These are phyloP conservation scores for Solioccasus polychromus DNA, from an alignment of 768 basidiomycete species.

Conservation along the genomic window DNA sequence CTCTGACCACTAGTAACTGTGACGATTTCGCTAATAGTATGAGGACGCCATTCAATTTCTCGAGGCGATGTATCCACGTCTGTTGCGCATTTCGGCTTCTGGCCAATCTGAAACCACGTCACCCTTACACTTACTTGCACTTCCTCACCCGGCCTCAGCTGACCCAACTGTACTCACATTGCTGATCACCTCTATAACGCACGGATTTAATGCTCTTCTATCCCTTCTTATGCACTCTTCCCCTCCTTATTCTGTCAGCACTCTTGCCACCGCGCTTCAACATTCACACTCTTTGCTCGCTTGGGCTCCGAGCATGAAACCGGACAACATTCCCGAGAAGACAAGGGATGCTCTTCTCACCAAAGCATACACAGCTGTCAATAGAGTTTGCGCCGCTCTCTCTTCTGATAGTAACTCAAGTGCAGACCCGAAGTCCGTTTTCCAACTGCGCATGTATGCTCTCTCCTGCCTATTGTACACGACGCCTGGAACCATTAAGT, in stretches of 20 bases:
- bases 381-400: conserved; percentile 26
- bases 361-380: conserved; percentile 55
- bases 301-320: conserved; percentile 49
- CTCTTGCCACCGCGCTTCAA: conserved; percentile 32
- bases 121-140: conserved; percentile 35
- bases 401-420: conserved; percentile 27
- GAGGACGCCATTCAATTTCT: conserved; percentile 48
- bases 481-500: conserved; percentile 43
- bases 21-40: conserved; percentile 39
- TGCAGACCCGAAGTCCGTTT: conserved; percentile 24
- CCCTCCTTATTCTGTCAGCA: conserved; percentile 13
- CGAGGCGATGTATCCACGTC: conserved; percentile 42
- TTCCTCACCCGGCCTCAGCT: conserved; percentile 40
- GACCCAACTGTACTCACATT: conserved; percentile 45
- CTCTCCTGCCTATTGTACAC: conserved; percentile 50
- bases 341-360: conserved; percentile 59
- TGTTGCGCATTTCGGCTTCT: conserved; percentile 25
- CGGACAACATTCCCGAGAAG: conserved; percentile 41
- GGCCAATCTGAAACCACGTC: neutral
- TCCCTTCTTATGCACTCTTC: conserved; percentile 24
- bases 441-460: conserved; percentile 40
- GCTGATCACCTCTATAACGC: conserved; percentile 56
- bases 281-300: conserved; percentile 39
- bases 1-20: neutral
- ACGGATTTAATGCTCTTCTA: conserved; percentile 46